Conservation (phyloP, 352 stramenopile genomes). For the Phytophthora crassamura region DNA sequence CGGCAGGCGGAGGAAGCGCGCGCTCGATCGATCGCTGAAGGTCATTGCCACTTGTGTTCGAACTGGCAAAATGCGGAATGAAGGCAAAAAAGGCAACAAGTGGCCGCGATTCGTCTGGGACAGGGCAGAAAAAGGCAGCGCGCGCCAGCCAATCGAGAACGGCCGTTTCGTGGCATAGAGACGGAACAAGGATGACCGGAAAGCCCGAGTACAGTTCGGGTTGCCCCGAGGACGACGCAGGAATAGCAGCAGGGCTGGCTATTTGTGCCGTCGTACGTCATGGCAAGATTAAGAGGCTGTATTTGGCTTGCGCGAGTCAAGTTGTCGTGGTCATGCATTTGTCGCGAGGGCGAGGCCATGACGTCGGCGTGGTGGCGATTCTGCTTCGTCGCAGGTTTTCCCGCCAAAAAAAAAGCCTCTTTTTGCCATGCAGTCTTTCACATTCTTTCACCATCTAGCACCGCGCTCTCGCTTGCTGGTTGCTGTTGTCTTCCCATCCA, state of each 20-base stretch:
- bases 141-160: constrained; percentile 18
- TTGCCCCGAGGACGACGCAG: constrained; percentile 5
- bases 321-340: too few species aligned
- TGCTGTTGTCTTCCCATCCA: too few species aligned
- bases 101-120: background rate
- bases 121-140: too few species aligned
- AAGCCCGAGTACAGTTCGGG: constrained; percentile 20
- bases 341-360: background rate
- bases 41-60: constrained; percentile 20
- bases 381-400: constrained; percentile 37
- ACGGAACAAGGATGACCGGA: constrained; percentile 16
- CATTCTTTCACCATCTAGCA: too few species aligned
- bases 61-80: constrained; percentile 30
- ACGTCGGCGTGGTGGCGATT: constrained; percentile 19
- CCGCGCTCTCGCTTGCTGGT: too few species aligned
- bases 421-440: background rate
- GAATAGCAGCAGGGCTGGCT: constrained; percentile 13
- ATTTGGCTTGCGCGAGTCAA: too few species aligned
- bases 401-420: constrained; percentile 12
- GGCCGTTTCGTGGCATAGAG: constrained; percentile 21
- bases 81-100: too few species aligned
- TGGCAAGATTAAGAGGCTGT: background rate
- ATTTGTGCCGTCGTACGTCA: background rate
- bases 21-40: constrained; percentile 20
- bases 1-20: constrained; percentile 29